These are phyloP conservation scores for Pulveroboletus sp. DNA, from an alignment of 768 basidiomycete genomes.

Conservation along the genomic window DNA sequence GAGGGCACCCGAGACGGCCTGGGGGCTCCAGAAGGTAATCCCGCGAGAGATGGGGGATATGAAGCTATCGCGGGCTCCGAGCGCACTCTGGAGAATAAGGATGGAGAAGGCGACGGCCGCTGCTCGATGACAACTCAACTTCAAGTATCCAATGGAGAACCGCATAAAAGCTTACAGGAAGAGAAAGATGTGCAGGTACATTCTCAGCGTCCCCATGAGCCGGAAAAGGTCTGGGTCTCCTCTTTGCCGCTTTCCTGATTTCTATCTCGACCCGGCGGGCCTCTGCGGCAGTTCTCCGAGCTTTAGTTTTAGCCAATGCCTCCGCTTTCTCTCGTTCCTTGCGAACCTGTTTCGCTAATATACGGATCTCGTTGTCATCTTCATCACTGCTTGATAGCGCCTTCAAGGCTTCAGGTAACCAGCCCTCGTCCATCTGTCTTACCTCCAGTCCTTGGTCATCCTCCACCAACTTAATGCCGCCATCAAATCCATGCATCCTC, in stretches of 20 bases:
- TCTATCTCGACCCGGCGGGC: slow-evolving; percentile 10
- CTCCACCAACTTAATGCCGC: background rate
- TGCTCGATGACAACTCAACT: slow-evolving; percentile 1
- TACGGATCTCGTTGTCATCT: slow-evolving; percentile 33
- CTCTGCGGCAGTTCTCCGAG: slow-evolving; percentile 13
- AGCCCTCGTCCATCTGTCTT: slow-evolving; percentile 9
- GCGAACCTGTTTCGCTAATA: slow-evolving; percentile 32
- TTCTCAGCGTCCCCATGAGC: slow-evolving; percentile 4
- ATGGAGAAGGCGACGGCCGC: slow-evolving; percentile 2
- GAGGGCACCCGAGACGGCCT: slow-evolving; percentile 9
- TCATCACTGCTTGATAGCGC: slow-evolving; percentile 40
- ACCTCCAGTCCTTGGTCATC: background rate
- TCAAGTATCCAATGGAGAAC: background rate
- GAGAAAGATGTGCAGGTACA: background rate
- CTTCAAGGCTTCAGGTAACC: slow-evolving; percentile 36
- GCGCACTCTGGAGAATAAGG: slow-evolving; percentile 3
- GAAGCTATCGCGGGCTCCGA: slow-evolving; percentile 13
- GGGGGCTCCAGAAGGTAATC: background rate
- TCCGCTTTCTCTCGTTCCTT: slow-evolving; percentile 26
- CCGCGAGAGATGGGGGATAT: slow-evolving; percentile 1
- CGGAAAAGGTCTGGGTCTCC: slow-evolving; percentile 25
- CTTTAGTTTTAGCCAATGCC: slow-evolving; percentile 14
- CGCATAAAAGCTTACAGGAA: slow-evolving; percentile 13
- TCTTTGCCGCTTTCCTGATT: slow-evolving; percentile 15
- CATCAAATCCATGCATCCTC: slow-evolving; percentile 1